phyloP scores from a whole-genome alignment of 2,329 filamentous ascomycete species.

The Pseudofabraea citricarpa region DNA sequence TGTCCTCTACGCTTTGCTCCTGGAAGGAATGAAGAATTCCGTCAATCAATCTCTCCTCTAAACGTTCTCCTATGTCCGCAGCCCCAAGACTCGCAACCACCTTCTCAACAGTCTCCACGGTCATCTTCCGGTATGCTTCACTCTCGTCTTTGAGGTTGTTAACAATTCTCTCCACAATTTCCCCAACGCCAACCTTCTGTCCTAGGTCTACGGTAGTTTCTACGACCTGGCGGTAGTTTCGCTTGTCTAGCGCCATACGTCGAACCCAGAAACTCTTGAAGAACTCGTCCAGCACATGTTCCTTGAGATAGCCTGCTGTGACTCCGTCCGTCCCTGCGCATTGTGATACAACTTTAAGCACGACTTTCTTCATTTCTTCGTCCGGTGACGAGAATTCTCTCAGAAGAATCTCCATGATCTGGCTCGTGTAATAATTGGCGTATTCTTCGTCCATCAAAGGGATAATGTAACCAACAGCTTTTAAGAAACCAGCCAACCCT shows the following conservation, averaged over 20 bases:
- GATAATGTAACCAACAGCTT: constrained; percentile 97
- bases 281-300: constrained; percentile 91
- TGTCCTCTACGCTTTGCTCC: constrained; percentile 93
- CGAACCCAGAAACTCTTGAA: constrained; percentile 99
- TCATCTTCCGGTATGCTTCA: constrained; percentile 98
- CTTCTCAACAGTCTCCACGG: constrained; percentile 95
- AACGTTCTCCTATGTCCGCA: constrained; percentile 84
- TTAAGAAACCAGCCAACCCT: constrained; percentile 89
- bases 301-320: constrained; percentile 89
- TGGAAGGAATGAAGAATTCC: constrained; percentile 96
- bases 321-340: constrained; percentile 93
- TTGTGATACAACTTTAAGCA: constrained; percentile 94
- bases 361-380: constrained; percentile 99
- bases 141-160: constrained; percentile 97
- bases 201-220: constrained; percentile 96
- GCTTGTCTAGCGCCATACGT: constrained; percentile 93
- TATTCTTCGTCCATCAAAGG: constrained; percentile 99
- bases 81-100: constrained; percentile 89
- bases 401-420: constrained; percentile 98
- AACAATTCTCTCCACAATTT: constrained; percentile 91
- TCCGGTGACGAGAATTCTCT: constrained; percentile 95
- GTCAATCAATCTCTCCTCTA: constrained; percentile 92
- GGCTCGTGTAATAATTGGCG: constrained; percentile 96
- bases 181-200: constrained; percentile 94
- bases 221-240: constrained; percentile 96